Evolutionary conservation across 2,329 filamentous ascomycete genomes (phyloP).

Genomic region (Teratosphaeria destructans): DNA sequence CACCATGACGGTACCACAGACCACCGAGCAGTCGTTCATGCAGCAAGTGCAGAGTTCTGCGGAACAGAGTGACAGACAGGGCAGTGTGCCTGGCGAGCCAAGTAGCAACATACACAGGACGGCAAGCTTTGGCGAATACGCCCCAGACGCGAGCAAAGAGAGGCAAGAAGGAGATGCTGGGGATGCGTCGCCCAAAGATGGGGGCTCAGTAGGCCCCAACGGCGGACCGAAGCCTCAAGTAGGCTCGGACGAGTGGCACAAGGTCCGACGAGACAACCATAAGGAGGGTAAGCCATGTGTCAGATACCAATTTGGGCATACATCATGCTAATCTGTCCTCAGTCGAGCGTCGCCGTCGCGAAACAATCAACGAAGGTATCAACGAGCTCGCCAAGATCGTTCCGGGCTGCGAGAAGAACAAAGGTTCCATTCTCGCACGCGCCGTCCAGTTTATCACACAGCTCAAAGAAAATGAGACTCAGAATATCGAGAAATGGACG

Average conservation of each 20-base stretch:
- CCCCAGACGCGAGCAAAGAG: neutral
- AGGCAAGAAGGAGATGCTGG: neutral
- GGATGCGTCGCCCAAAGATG: slow-evolving; percentile 1
- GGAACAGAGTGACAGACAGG: slow-evolving; percentile 10
- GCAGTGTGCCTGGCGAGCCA: slow-evolving; percentile 11
- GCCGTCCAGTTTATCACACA: slow-evolving; percentile 91
- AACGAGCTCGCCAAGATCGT: slow-evolving; percentile 97
- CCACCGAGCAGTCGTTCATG: slow-evolving; percentile 42
- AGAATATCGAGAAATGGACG: slow-evolving; percentile 92
- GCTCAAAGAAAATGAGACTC: slow-evolving; percentile 84
- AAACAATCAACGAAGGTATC: slow-evolving; percentile 98
- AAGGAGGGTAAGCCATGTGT: slow-evolving; percentile 67
- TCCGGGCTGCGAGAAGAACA: slow-evolving; percentile 96
- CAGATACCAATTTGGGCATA: neutral
- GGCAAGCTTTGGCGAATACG: slow-evolving; percentile 3
- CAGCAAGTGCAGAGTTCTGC: slow-evolving; percentile 9
- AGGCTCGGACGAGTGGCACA: slow-evolving; percentile 97
- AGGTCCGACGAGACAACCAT: slow-evolving; percentile 92
- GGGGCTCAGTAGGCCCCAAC: neutral
- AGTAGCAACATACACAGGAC: slow-evolving; percentile 10
- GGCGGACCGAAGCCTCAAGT: slow-evolving; percentile 43
- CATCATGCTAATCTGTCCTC: neutral
- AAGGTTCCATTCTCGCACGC: slow-evolving; percentile 87
- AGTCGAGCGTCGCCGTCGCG: slow-evolving; percentile 93
- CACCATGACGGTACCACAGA: slow-evolving; percentile 47